A percentile compares a stretch with the other conserved stretches of the same genome.
Evolutionary conservation across 148 eudicot genomes (phyloP).

Genomic region (Silene uniflora): DNA sequence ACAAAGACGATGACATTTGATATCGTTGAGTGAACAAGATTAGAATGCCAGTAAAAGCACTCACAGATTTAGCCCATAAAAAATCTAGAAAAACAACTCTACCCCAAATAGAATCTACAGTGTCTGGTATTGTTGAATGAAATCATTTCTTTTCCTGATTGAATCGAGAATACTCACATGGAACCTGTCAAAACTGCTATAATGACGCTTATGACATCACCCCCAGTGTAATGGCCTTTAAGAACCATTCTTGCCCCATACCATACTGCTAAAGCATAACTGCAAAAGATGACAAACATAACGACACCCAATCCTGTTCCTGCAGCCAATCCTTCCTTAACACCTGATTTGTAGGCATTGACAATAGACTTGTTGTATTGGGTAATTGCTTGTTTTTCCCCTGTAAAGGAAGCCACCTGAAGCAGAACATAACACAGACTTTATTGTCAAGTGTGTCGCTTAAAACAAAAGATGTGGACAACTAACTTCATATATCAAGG

Average conservation of each 20-base stretch:
- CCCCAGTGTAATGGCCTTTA: conserved; percentile 47
- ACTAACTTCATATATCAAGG: background rate
- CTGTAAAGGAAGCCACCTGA: conserved; percentile 75
- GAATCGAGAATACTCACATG: conserved; percentile 35
- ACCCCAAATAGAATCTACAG: too few species aligned
- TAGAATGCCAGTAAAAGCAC: too few species aligned
- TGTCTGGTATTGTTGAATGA: too few species aligned
- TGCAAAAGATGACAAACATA: conserved; percentile 33
- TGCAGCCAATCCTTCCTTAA: conserved; percentile 43
- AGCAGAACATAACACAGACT: background rate
- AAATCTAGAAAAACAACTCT: too few species aligned
- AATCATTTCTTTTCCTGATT: too few species aligned
- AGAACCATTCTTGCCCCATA: conserved; percentile 57
- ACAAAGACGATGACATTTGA: too few species aligned
- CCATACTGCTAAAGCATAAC: conserved; percentile 63
- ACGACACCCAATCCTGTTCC: conserved; percentile 53
- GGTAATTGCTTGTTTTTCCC: conserved; percentile 51
- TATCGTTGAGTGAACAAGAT: too few species aligned
- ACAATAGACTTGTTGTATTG: conserved; percentile 40
- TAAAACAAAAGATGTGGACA: background rate
- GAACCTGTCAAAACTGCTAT: conserved; percentile 55
- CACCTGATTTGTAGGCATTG: conserved; percentile 46
- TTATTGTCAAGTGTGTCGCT: background rate
- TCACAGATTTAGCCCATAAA: too few species aligned
- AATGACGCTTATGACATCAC: conserved; percentile 49